phyloP scores from a whole-genome alignment of 495 filamentous ascomycete species.

The Penicillium cosmopolitanum region DNA sequence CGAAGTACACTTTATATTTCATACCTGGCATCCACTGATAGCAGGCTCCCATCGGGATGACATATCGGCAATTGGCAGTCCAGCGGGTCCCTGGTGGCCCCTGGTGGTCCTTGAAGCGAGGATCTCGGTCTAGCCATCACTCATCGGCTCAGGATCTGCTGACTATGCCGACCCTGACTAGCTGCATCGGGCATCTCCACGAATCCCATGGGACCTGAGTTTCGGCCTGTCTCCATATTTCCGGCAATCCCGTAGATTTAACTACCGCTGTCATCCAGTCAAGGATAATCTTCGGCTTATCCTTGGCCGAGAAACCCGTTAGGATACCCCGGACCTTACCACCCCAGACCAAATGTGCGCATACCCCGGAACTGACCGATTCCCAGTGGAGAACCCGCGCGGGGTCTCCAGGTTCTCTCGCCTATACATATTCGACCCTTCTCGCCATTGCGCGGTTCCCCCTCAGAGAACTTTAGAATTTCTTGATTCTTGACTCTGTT shows the following conservation, averaged over 20 bases:
- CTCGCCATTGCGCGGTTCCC: not conserved
- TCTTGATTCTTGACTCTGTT: not conserved
- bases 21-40: not conserved
- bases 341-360: not conserved
- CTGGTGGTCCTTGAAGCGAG: not conserved
- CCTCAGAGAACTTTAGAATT: no score
- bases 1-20: not conserved
- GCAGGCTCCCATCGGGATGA: not conserved
- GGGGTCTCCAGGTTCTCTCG: constrained; percentile 3
- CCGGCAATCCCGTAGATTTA: not conserved
- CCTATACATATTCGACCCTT: not conserved
- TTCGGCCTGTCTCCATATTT: not conserved
- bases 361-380: constrained; percentile 17
- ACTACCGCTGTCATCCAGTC: not conserved
- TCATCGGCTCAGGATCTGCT: not conserved
- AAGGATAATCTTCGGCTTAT: not conserved
- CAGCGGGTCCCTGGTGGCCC: not conserved
- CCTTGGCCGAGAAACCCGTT: not conserved
- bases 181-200: not conserved
- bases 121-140: not conserved
- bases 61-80: not conserved
- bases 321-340: not conserved
- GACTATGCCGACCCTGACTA: not conserved
- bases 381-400: constrained; percentile 3
- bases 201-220: not conserved